A percentile compares a stretch with the other conserved stretches of the same genome.
Evolutionary conservation across 371 early-diverging fungal species (phyloP).

Genomic region (Mucor circinelloides): DNA sequence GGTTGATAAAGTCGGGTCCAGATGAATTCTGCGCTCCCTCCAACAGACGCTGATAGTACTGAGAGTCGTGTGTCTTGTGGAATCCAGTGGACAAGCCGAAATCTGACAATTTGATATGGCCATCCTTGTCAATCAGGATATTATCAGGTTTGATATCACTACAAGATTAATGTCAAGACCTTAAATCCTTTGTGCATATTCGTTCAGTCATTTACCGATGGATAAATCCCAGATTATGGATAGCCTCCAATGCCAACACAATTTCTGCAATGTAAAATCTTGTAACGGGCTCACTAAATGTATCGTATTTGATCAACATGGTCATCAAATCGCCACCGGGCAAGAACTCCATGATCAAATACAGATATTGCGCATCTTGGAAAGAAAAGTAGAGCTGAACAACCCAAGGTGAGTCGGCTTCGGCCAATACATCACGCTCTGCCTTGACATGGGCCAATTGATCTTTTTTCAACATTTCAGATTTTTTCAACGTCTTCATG

Average conservation of each 20-base stretch:
- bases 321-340: constrained; percentile 99
- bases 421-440: constrained; percentile 97
- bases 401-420: constrained; percentile 97
- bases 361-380: constrained; percentile 93
- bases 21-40: constrained; percentile 61
- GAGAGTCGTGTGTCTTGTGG: constrained; percentile 96
- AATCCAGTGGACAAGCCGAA: constrained; percentile 99
- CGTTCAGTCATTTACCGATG: constrained; percentile 72
- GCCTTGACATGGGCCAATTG: constrained; percentile 98
- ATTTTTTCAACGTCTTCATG: constrained; percentile 95
- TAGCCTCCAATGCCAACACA: constrained; percentile 91
- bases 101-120: constrained; percentile 92
- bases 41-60: constrained; percentile 83
- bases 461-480: constrained; percentile 97
- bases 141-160: constrained; percentile 92
- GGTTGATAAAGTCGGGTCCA: constrained; percentile 75
- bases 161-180: constrained; percentile 9
- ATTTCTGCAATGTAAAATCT: constrained; percentile 98
- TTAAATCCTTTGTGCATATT: background rate
- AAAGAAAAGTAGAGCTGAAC: constrained; percentile 95
- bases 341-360: constrained; percentile 98
- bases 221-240: constrained; percentile 96
- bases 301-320: constrained; percentile 95
- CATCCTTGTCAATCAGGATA: constrained; percentile 81
- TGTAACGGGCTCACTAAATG: constrained; percentile 96